These are phyloP conservation scores for Eimeria maxima DNA, from an alignment of 169 alveolate genomes.

Conservation along the genomic window DNA sequence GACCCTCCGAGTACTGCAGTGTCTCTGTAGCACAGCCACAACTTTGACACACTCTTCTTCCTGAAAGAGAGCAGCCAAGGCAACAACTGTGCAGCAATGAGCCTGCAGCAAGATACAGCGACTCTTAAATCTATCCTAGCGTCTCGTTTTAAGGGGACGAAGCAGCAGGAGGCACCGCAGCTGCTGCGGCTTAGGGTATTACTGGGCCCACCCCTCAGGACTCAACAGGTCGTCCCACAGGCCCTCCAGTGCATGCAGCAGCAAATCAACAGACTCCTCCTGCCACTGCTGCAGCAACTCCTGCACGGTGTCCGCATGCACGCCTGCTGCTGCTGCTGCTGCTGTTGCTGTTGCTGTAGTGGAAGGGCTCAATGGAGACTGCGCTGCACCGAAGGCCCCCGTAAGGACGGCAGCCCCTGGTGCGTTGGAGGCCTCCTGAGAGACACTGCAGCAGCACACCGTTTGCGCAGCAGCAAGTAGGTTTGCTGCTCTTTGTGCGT, in stretches of 20 bases:
- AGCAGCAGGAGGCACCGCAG: neutral
- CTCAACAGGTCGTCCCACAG: neutral
- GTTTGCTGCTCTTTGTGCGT: neutral
- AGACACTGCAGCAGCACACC: constrained; percentile 20
- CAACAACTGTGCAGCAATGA: neutral
- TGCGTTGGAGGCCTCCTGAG: neutral
- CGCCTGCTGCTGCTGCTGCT: no score
- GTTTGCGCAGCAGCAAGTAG: neutral
- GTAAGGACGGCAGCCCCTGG: constrained; percentile 2
- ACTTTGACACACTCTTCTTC: neutral
- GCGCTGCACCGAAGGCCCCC: neutral
- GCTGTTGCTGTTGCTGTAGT: no score
- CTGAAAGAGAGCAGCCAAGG: neutral
- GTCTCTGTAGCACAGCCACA: no score
- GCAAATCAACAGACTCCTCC: neutral
- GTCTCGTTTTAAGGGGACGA: neutral
- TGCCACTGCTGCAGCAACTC: constrained; percentile 35
- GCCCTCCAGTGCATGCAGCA: neutral
- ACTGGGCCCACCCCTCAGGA: neutral
- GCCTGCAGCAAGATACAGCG: neutral
- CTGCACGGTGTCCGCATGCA: neutral
- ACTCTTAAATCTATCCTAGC: neutral
- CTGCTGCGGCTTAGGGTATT: neutral
- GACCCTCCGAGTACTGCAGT: neutral
- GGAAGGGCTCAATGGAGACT: neutral